Evolutionary conservation across 2,329 filamentous ascomycete species (phyloP).

Genomic region (Paecilomyces sp.): DNA sequence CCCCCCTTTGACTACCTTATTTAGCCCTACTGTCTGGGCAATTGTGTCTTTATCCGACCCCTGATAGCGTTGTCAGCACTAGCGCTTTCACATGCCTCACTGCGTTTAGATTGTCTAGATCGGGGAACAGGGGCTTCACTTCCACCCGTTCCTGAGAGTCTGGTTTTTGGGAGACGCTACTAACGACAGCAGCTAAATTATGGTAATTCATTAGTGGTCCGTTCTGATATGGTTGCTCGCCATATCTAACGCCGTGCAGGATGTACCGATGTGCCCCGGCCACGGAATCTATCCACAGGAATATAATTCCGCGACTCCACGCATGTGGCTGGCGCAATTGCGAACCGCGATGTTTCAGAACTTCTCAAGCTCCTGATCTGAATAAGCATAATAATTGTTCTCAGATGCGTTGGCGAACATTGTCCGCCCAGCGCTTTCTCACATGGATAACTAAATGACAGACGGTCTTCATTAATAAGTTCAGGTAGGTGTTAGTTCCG

Average conservation of each 20-base stretch:
- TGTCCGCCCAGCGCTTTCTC: background rate
- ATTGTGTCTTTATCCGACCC: background rate
- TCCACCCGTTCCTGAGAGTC: background rate
- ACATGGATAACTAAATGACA: background rate
- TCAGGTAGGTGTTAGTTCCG: background rate
- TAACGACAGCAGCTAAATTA: background rate
- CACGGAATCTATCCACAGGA: background rate
- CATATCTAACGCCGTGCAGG: background rate
- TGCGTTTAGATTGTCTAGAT: background rate
- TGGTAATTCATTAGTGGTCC: background rate
- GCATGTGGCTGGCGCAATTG: background rate
- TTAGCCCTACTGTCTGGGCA: background rate
- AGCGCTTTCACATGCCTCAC: background rate
- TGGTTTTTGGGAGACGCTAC: background rate
- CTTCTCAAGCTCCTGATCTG: background rate
- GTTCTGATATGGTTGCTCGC: background rate
- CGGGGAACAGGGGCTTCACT: background rate
- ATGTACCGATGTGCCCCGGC: background rate
- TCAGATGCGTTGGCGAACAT: background rate
- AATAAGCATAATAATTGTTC: background rate
- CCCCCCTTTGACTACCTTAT: background rate
- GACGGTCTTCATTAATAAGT: too few relatives aligned
- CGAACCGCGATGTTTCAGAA: background rate
- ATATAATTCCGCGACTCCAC: background rate
- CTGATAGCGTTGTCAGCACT: background rate